phyloP scores from a whole-genome alignment of 2,329 filamentous ascomycete genomes.

The Alternaria longipes region DNA sequence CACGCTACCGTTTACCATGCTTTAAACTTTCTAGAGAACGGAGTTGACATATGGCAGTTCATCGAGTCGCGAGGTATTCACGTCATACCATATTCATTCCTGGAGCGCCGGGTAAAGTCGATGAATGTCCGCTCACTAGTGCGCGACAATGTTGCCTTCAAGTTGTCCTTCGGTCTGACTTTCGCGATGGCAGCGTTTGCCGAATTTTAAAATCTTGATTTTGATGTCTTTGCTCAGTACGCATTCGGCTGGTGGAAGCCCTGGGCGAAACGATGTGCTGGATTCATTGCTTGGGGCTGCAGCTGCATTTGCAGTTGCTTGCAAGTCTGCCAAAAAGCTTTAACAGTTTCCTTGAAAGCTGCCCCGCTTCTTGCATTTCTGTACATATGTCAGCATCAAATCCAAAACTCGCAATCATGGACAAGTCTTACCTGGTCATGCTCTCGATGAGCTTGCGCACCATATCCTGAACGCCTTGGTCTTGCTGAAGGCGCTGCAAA shows the following conservation, averaged over 20 bases:
- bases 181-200: conserved; percentile 76
- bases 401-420: background rate
- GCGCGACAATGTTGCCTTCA: conserved; percentile 69
- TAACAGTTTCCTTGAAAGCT: conserved; percentile 49
- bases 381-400: conserved; percentile 35
- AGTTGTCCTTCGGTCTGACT: conserved; percentile 74
- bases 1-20: conserved; percentile 23
- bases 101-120: conserved; percentile 62
- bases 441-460: conserved; percentile 49
- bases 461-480: conserved; percentile 39
- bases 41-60: conserved; percentile 49
- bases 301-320: conserved; percentile 50
- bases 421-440: conserved; percentile 38
- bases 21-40: conserved; percentile 1
- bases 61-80: conserved; percentile 63
- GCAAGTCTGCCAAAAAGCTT: conserved; percentile 49
- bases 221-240: conserved; percentile 8
- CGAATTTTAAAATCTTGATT: conserved; percentile 55
- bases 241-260: conserved; percentile 11
- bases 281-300: conserved; percentile 42
- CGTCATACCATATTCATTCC: conserved; percentile 57
- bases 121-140: conserved; percentile 63
- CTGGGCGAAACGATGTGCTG: conserved; percentile 35
- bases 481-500: conserved; percentile 40
- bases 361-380: conserved; percentile 46